Evolutionary conservation across 1,284 basidiomycete genomes (phyloP), one percentile per base, ranked within the genome.

Genomic region (Paramarasmius palmivorus): DNA sequence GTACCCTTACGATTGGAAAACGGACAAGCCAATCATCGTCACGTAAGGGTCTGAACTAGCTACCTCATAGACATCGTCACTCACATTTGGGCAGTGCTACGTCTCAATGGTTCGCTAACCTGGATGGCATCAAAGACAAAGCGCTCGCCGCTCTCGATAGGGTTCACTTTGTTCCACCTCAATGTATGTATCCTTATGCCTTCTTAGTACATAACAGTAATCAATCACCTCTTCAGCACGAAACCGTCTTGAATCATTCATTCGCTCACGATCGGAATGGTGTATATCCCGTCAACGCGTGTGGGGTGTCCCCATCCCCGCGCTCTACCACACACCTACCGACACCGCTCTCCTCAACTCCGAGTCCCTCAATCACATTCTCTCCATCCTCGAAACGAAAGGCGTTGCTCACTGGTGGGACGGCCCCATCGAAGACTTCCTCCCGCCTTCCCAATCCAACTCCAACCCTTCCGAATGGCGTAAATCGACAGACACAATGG

Each of bases 1-100:
- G 47, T 99, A 98, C 68, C 95, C 97, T 0, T 95, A 95, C 66
- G 96, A 99, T 67, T 99, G 96, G 96, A 91, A 93, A 68, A 96
- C 96, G 1, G 88, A 95, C 62, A 77, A 92, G 65, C 96, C 96
- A 0, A 86, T 98, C 61, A 94, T 99, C 57, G 83, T 93, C 49
- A 88, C 88, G 91, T 93, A 65, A 58, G 83, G 72, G 5, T 41
- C 37, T 44, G 36, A 2, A 32, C 22, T 41, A 52, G 6, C 29
- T 22, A 1, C 23, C 23, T 15, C 49, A 32, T 53, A 25, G 52
- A 19, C 12, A 15, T 20, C 41, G 23, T n/a, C n/a, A 52, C 23
- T 37, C 19, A 41, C n/a, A 47, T 15, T 50, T 42, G 40, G 25
- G 53, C 7, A 93, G 94, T n/a, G 92, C 95, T 0, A 98, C 96